Base-by-base conservation (phyloP, 208 protist species). In the Leishmania arabica region DNA sequence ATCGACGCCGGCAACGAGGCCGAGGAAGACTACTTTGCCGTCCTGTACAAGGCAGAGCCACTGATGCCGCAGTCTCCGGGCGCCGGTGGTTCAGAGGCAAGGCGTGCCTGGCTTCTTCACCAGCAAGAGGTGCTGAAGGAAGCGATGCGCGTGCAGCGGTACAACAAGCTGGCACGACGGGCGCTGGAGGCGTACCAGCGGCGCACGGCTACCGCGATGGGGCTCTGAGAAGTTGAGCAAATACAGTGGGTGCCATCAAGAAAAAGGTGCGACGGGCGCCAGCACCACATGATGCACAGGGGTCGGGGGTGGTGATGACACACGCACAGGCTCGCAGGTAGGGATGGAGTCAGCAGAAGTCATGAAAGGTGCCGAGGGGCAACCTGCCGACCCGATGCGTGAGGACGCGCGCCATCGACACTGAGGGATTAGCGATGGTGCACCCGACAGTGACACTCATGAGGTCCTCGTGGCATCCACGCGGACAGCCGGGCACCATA, bases 51-150 rank as follows among this genome's bases (percentile, higher is more conserved):
- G 27, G 24, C 17, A 24, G 17, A 31, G 15, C 72, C 72, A 27
- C 34, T 51, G 17, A 64, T 45, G 17, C 31, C 21, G 53, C n/a
- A 62, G 31, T 42, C 53, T 40, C 51, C 47, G 72, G 24, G 53
- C 53, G n/a, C 34, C 51, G 13, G 68, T 31, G 40, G 72, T 1
- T 37, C 64, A 7, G 65, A 84, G 65, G 71, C 73, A 56, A 78
- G 74, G 70, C 56, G 78, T 1, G 80, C 47, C 64, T 95, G 90
- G 89, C 70, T 89, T 5, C 45, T 65, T 75, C 60, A 79, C 56
- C 87, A 84, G 78, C 84, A 92, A 24, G 81, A 77, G 54, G 89
- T 93, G 74, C 78, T 94, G 72, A 85, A 84, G 56, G 92, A 95
- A 78, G 92, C 92, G 53, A 69, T 89, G 84, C 87, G 89, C 5